Evolutionary conservation across 495 filamentous ascomycete species (phyloP), one percentile per base, ranked within the genome.

Genomic region (Lentithecium fluviatile): DNA sequence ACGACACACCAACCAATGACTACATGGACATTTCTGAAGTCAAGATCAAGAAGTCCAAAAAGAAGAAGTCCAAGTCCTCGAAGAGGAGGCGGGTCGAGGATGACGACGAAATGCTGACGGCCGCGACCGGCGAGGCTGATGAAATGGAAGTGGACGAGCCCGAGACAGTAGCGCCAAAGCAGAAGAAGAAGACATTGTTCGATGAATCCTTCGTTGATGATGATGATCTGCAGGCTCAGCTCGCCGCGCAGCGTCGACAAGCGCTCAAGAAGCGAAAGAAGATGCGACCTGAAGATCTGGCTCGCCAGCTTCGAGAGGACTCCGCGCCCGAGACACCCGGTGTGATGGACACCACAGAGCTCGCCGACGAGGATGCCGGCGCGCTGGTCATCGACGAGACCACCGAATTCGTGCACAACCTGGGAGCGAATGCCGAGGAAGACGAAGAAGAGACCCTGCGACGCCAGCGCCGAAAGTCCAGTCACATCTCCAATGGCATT

Each of bases 231-330:
- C 93, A 97, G 74, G 84, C 89, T 13, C 86, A 87, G 1, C 79
- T 98, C 32, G 88, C 94, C 1, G 77, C 82, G 15, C 90, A 96
- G 69, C 81, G 94, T 66, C 82, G 85, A 53, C 81, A 83, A 17
- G 91, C 90, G 0, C 79, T 97, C 34, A 97, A 95, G 73, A 97
- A 95, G 75, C 85, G 92, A 23, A 95, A 93, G 77, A 88, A 83
- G 71, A 78, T 81, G 34, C 82, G 85, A 26, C 90, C 91, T 1
- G 90, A 91, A 69, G 93, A 97, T 64, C 77, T 98, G 64, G 93
- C 90, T 12, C 82, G 83, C 47, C 88, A 91, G 64, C 76, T 98
- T 26, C 82, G 83, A 55, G 88, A 96, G 71, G 88, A 95, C 70
- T n/a, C 40, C 40, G 81, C 78, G 21, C 79, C 82, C 6, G 79